phyloP scores from a whole-genome alignment of 2,329 filamentous ascomycete genomes.

The Cytospora mali region DNA sequence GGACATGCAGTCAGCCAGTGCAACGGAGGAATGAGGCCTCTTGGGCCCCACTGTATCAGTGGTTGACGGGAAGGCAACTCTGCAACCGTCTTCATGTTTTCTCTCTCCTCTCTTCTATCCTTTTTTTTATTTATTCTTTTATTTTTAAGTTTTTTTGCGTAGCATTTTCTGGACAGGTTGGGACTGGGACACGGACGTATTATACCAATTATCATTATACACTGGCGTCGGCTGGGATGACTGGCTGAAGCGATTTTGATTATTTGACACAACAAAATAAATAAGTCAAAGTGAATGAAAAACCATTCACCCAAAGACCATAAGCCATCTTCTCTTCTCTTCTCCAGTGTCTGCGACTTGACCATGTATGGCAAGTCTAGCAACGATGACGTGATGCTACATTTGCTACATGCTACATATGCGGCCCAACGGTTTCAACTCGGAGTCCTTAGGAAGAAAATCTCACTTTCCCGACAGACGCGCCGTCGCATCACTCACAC shows the following conservation, averaged over 20 bases:
- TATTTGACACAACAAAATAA: neutral
- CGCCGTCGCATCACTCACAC: no score
- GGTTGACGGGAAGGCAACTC: neutral
- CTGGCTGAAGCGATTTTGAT: constrained; percentile 2
- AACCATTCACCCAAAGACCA: neutral
- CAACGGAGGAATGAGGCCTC: neutral
- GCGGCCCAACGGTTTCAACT: neutral
- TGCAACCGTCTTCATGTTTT: neutral
- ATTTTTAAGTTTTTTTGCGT: neutral
- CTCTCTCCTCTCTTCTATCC: no score
- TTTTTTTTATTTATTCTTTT: neutral
- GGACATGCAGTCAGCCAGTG: no score
- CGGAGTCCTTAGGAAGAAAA: no score
- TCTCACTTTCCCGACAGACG: no score
- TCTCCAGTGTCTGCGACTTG: neutral
- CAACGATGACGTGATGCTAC: neutral
- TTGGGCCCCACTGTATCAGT: neutral
- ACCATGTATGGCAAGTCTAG: neutral
- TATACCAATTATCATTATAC: constrained; percentile 26
- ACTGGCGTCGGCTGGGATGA: constrained; percentile 4
- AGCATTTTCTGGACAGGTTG: constrained; percentile 26
- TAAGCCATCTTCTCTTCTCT: neutral
- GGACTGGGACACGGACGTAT: constrained; percentile 17
- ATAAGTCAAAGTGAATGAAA: constrained; percentile 12
- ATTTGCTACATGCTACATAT: neutral